Percentiles rank a stretch among this genome's conserved stretches.
Conservation (phyloP, 2,329 filamentous ascomycete species). For the Neoarthrinium moseri region DNA sequence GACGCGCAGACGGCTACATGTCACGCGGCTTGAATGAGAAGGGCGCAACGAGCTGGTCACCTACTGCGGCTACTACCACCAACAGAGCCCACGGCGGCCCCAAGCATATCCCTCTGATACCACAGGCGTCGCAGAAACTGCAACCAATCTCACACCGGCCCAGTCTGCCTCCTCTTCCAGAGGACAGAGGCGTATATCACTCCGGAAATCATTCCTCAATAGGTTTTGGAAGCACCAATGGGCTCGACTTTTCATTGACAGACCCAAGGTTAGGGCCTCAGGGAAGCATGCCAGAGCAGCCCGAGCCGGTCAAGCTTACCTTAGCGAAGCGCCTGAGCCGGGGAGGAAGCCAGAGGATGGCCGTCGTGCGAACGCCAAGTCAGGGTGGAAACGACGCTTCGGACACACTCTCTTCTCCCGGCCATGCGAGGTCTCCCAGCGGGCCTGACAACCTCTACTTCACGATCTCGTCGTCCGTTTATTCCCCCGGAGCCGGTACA, state of each 20-base stretch:
- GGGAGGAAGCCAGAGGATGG: slow-evolving; percentile 2
- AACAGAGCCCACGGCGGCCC: neutral
- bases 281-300: neutral
- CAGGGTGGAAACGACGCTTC: neutral
- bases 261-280: neutral
- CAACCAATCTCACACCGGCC: neutral
- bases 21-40: neutral
- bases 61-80: neutral
- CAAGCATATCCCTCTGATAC: neutral
- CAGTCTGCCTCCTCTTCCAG: neutral
- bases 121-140: neutral
- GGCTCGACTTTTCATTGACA: slow-evolving; percentile 1
- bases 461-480: neutral
- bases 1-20: neutral
- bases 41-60: neutral
- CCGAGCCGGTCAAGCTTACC: neutral
- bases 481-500: neutral
- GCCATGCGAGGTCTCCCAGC: too few relatives aligned
- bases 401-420: too few relatives aligned
- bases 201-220: neutral
- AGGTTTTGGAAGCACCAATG: neutral
- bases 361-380: neutral
- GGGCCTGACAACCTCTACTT: neutral
- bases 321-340: neutral
- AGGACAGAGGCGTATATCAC: neutral